A percentile compares a stretch with the other conserved stretches of the same genome.
These are phyloP conservation scores for Vanrija sp. DNA, from an alignment of 1,284 basidiomycete species.

Conservation along the genomic window DNA sequence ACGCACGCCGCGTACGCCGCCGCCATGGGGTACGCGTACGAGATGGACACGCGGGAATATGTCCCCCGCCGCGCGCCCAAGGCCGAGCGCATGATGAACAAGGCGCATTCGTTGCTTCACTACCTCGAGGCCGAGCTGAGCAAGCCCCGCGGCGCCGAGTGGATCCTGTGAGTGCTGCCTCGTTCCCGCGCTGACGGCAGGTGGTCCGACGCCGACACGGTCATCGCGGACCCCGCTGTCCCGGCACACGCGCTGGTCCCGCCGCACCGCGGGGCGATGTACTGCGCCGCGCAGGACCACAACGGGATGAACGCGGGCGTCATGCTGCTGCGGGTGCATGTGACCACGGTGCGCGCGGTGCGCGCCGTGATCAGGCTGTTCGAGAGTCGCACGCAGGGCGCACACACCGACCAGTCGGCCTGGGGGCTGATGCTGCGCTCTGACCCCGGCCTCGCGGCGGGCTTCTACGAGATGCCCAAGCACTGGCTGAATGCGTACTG, in stretches of 20 bases:
- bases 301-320: conserved; percentile 12
- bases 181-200: not conserved
- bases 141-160: not conserved
- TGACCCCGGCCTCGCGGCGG: not conserved
- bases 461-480: conserved; percentile 13
- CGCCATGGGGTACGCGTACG: conserved; percentile 3
- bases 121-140: not conserved
- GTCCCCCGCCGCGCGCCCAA: not conserved
- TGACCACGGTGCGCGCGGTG: too few relatives aligned
- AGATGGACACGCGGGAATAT: not conserved
- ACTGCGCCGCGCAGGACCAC: conserved; percentile 6
- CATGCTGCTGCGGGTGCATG: conserved; percentile 1
- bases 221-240: conserved; percentile 8
- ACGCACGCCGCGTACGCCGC: not conserved
- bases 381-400: not conserved
- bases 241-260: conserved; percentile 6
- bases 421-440: conserved; percentile 2
- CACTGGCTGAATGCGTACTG: conserved; percentile 17
- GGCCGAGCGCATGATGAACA: conserved; percentile 7
- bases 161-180: not conserved
- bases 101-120: conserved; percentile 5
- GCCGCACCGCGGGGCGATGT: conserved; percentile 1
- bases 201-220: conserved; percentile 8
- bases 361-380: not conserved
- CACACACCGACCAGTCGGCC: not conserved